Evolutionary conservation across 345 rosid genomes (phyloP).

Genomic region (Pistacia integerrima): DNA sequence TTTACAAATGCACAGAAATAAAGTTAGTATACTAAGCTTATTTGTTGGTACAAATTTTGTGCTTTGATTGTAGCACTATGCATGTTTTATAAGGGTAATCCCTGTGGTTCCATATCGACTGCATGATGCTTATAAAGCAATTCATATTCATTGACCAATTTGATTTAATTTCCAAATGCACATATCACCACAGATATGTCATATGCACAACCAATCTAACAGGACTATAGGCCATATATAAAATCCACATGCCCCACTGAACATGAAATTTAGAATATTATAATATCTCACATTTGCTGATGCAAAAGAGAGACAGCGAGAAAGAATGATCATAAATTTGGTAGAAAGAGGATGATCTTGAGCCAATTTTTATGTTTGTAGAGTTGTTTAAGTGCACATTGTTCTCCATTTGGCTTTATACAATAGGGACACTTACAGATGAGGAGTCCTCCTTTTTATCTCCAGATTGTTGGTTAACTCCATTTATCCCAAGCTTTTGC

Average conservation of each 20-base stretch:
- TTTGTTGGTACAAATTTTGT: neutral
- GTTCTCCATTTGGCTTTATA: constrained; percentile 29
- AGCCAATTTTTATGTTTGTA: constrained; percentile 22
- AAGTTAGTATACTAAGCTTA: neutral
- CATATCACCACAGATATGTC: neutral
- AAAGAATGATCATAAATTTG: constrained; percentile 37
- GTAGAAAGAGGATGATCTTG: constrained; percentile 38
- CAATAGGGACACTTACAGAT: constrained; percentile 12
- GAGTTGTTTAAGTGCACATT: constrained; percentile 24
- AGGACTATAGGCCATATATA: too few species aligned
- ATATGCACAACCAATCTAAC: neutral
- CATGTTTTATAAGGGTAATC: neutral
- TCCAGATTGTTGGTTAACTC: constrained; percentile 32
- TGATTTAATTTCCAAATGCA: neutral
- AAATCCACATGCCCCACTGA: neutral
- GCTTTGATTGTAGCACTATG: neutral
- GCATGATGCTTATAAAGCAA: neutral
- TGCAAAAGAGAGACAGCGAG: neutral
- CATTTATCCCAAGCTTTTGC: constrained; percentile 40
- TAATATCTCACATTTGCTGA: neutral
- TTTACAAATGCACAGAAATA: constrained; percentile 13
- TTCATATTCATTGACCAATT: neutral
- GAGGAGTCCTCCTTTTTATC: constrained; percentile 25
- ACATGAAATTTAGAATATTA: neutral
- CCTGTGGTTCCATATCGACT: neutral